Conservation (phyloP, 2,329 filamentous ascomycete species). For the Leptographium procerum region DNA sequence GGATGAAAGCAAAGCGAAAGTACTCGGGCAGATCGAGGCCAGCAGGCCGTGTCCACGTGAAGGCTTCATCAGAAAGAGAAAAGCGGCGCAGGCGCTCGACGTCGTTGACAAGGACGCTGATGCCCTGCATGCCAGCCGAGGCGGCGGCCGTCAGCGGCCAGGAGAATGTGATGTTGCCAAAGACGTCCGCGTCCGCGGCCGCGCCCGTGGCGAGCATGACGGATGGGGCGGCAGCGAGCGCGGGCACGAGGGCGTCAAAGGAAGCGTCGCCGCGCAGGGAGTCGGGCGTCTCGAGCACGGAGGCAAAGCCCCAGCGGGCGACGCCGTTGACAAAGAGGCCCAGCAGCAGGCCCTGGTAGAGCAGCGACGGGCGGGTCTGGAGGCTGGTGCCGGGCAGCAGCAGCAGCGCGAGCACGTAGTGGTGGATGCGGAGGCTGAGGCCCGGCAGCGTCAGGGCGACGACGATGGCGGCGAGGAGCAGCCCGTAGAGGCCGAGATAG, state of each 20-base stretch:
- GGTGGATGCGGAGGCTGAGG: constrained; percentile 79
- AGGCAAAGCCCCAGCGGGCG: constrained; percentile 86
- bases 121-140: constrained; percentile 51
- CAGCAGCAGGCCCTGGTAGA: constrained; percentile 83
- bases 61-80: constrained; percentile 26
- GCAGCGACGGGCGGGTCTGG: constrained; percentile 70
- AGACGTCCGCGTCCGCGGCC: not conserved
- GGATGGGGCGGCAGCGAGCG: not conserved
- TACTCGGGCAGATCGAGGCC: constrained; percentile 48
- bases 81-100: constrained; percentile 68
- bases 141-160: constrained; percentile 37
- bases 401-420: constrained; percentile 83
- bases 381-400: constrained; percentile 80
- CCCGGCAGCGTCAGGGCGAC: constrained; percentile 61
- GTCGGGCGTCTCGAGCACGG: constrained; percentile 70
- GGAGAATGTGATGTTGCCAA: constrained; percentile 51
- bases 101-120: constrained; percentile 74
- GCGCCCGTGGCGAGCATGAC: not conserved
- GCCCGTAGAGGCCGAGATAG: constrained; percentile 66
- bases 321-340: constrained; percentile 91
- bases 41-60: constrained; percentile 50
- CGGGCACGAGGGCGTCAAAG: constrained; percentile 49
- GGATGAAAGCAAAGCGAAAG: constrained; percentile 66
- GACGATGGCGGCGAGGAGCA: constrained; percentile 56
- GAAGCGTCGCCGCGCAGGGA: constrained; percentile 58